Evolutionary conservation across 2,329 filamentous ascomycete species (phyloP), one percentile per base, ranked within the genome.

Genomic region (Immersiporthe knoxdaviesiana): DNA sequence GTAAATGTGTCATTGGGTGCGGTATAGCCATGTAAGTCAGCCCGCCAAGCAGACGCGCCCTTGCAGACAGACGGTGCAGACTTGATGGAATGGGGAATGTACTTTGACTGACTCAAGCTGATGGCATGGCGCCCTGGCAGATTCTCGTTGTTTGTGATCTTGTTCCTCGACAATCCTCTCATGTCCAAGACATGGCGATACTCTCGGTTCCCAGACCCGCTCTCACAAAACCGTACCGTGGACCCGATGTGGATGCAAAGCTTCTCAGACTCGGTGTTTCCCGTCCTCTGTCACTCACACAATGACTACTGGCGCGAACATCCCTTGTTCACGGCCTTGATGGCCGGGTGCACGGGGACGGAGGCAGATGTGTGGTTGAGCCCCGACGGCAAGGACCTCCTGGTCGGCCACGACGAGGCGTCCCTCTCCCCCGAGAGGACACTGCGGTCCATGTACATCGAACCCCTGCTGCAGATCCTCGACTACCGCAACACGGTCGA

Each of bases 401-500:
- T 56, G 6, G 52, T 56, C 12, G 52, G 52, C 14, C 27, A 56
- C 52, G 52, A 56, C 14, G 24, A 30, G 24, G 52, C 52, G 12
- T 56, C 52, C 18, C 52, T 56, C 12, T 32, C 52, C 2, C 52
- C 52, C 11, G 52, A 56, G 52, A 30, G 27, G 52, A 56, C 52
- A 56, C 27, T 56, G 52, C 52, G 27, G 27, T 56, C 52, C 2
- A 56, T 56, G 52, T 56, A 56, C 14, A 32, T 56, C 52, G 24
- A 56, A 4, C 52, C 52, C 2, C 14, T 56, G 6, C 52, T 56
- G 24, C 52, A 30, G 52, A 56, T 56, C 52, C 52, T 56, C 24
- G 52, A 56, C 52, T 56, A 56, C 3, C 52, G 52, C 24, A 56
- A 56, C 52, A 56, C 52, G 14, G 52, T 56, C 27, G 52, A 56